Evolutionary conservation across 2,329 filamentous ascomycete genomes (phyloP).

Genomic region (Clonostachys rhizophaga): DNA sequence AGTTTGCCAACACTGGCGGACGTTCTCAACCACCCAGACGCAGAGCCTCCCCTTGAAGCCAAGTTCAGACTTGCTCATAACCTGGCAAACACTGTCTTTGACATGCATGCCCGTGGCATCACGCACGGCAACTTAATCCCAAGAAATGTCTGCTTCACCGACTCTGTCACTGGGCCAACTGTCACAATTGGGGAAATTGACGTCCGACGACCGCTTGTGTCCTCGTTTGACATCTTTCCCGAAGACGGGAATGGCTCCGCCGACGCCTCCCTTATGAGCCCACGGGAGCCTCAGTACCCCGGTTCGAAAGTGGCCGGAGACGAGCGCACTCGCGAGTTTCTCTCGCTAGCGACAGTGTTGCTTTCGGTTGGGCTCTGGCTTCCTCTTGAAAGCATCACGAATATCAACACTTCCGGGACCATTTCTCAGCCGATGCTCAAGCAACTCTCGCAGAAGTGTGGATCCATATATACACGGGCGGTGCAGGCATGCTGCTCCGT

Average conservation of each 20-base stretch:
- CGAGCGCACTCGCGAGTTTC: slow-evolving; percentile 61
- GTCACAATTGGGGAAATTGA: slow-evolving; percentile 46
- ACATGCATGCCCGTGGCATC: slow-evolving; percentile 65
- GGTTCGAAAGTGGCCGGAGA: slow-evolving; percentile 47
- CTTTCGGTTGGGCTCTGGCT: slow-evolving; percentile 75
- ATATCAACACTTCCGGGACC: slow-evolving; percentile 36
- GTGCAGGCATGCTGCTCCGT: slow-evolving; percentile 68
- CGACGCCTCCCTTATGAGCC: slow-evolving; percentile 5
- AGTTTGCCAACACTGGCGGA: slow-evolving; percentile 49
- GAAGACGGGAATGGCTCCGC: slow-evolving; percentile 17
- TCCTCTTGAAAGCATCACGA: slow-evolving; percentile 51
- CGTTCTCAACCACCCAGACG: slow-evolving; percentile 44
- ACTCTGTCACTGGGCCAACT: slow-evolving; percentile 14
- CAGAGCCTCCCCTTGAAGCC: slow-evolving; percentile 66
- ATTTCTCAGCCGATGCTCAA: slow-evolving; percentile 58
- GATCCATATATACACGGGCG: slow-evolving; percentile 70
- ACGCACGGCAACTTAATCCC: slow-evolving; percentile 67
- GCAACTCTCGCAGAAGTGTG: slow-evolving; percentile 63
- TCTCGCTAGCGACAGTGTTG: slow-evolving; percentile 68
- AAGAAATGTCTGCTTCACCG: slow-evolving; percentile 63
- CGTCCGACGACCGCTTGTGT: slow-evolving; percentile 64
- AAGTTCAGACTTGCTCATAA: slow-evolving; percentile 73
- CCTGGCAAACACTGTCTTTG: slow-evolving; percentile 67
- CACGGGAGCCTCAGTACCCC: slow-evolving; percentile 62
- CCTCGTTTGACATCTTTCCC: slow-evolving; percentile 69